Evolutionary conservation across 1,284 basidiomycete species (phyloP).

Genomic region (Coniophora puteana): DNA sequence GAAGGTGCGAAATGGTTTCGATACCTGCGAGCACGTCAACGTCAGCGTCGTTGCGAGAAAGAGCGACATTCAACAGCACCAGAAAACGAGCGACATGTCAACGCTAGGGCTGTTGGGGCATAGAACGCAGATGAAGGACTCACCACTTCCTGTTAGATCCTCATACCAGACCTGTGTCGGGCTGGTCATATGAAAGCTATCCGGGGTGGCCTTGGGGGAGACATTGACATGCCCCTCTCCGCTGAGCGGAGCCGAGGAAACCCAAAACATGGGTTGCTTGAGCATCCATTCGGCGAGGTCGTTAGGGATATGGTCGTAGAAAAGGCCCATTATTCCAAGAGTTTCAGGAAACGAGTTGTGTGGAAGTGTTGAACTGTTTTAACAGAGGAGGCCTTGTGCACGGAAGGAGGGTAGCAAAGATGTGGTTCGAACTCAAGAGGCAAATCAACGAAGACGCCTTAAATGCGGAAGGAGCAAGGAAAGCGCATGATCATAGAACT

Average conservation of each 20-base stretch:
- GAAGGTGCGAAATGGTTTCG: conserved; percentile 55
- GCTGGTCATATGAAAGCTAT: conserved; percentile 45
- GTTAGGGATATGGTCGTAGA: conserved; percentile 41
- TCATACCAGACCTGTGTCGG: conserved; percentile 54
- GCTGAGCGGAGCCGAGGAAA: conserved; percentile 49
- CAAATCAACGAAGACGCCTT: too few relatives aligned
- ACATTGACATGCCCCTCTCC: conserved; percentile 49
- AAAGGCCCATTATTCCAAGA: conserved; percentile 34
- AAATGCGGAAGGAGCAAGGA: too few relatives aligned
- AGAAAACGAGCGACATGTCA: not conserved
- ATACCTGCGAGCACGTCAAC: conserved; percentile 45
- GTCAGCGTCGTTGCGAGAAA: too few relatives aligned
- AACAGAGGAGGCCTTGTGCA: too few relatives aligned
- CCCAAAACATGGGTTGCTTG: conserved; percentile 56
- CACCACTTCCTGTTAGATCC: conserved; percentile 55
- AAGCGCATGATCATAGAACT: too few relatives aligned
- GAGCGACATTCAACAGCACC: not conserved
- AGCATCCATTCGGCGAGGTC: conserved; percentile 45
- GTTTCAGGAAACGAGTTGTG: too few relatives aligned
- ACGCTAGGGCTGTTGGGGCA: not conserved
- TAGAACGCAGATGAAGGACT: conserved; percentile 12
- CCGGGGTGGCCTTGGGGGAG: conserved; percentile 41
- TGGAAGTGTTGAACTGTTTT: too few relatives aligned
- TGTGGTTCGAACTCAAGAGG: too few relatives aligned
- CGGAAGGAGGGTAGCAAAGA: too few relatives aligned